Conservation (phyloP, 1,139 yeast genomes). For the Sugiyamaella xylanicola region DNA sequence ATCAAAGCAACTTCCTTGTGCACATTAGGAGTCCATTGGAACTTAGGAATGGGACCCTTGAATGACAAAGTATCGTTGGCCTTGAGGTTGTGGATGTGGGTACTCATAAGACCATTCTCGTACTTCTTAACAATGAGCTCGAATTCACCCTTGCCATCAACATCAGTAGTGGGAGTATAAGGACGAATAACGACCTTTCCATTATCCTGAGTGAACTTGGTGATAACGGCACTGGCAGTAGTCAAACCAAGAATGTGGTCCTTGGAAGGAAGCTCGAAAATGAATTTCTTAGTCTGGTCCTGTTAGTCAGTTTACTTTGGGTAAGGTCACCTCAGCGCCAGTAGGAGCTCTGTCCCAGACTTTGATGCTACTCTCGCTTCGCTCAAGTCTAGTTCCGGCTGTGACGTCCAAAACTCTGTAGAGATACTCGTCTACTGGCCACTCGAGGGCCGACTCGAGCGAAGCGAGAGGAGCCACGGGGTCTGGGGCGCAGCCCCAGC, state of each 20-base stretch:
- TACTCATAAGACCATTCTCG: conserved; percentile 80
- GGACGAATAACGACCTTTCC: conserved; percentile 94
- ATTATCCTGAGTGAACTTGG: conserved; percentile 74
- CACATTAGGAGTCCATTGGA: conserved; percentile 88
- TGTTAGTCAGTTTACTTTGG: neutral
- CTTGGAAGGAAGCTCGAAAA: conserved; percentile 68
- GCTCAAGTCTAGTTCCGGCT: too few relatives aligned
- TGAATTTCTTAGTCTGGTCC: conserved; percentile 63
- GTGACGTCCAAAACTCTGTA: too few relatives aligned
- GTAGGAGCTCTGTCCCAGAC: neutral
- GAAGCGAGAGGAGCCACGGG: conserved; percentile 1
- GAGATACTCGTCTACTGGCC: too few relatives aligned
- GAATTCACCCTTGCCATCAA: conserved; percentile 68
- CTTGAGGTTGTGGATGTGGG: conserved; percentile 70
- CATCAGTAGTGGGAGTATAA: conserved; percentile 86
- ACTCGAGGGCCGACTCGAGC: neutral
- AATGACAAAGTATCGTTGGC: conserved; percentile 81
- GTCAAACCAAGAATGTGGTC: conserved; percentile 77
- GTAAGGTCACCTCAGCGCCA: neutral
- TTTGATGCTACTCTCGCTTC: neutral
- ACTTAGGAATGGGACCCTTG: conserved; percentile 93
- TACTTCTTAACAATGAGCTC: conserved; percentile 85
- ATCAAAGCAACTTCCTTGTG: conserved; percentile 77
- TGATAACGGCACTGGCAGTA: conserved; percentile 76
- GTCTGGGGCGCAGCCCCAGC: neutral